Evolutionary conservation across 2,329 filamentous ascomycete species (phyloP).

Genomic region (Dichotomopilus funicola): DNA sequence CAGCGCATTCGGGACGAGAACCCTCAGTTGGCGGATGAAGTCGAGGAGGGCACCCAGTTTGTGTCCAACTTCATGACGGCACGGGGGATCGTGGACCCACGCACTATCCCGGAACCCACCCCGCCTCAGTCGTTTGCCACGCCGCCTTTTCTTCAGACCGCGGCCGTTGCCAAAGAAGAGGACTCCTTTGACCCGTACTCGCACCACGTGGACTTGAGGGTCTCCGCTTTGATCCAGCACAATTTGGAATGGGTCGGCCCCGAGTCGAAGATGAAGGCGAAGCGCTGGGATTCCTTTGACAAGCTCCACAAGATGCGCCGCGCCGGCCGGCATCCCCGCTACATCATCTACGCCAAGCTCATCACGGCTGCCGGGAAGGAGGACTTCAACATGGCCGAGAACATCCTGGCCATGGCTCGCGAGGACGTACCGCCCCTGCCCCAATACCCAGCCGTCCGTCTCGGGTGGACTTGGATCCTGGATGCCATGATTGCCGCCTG

Average conservation of each 20-base stretch:
- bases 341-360: slow-evolving; percentile 94
- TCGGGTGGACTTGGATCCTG: slow-evolving; percentile 93
- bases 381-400: slow-evolving; percentile 71
- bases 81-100: slow-evolving; percentile 49
- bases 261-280: slow-evolving; percentile 66
- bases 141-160: slow-evolving; percentile 49
- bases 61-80: slow-evolving; percentile 53
- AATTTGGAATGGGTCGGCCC: slow-evolving; percentile 76
- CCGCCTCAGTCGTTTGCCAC: slow-evolving; percentile 42
- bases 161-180: slow-evolving; percentile 58
- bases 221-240: slow-evolving; percentile 83
- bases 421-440: slow-evolving; percentile 78
- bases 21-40: slow-evolving; percentile 63
- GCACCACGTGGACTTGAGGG: slow-evolving; percentile 85
- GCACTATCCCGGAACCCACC: slow-evolving; percentile 40
- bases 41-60: slow-evolving; percentile 79
- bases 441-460: slow-evolving; percentile 81
- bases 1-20: slow-evolving; percentile 62
- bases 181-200: slow-evolving; percentile 90
- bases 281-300: slow-evolving; percentile 63
- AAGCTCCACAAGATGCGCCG: slow-evolving; percentile 75
- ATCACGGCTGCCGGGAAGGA: slow-evolving; percentile 85
- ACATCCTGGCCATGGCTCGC: slow-evolving; percentile 84
- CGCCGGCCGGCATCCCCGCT: slow-evolving; percentile 82
- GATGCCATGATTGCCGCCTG: slow-evolving; percentile 95